These are phyloP conservation scores for Cladophialophora psammophila DNA, from an alignment of 2,329 filamentous ascomycete genomes.

Conservation along the genomic window DNA sequence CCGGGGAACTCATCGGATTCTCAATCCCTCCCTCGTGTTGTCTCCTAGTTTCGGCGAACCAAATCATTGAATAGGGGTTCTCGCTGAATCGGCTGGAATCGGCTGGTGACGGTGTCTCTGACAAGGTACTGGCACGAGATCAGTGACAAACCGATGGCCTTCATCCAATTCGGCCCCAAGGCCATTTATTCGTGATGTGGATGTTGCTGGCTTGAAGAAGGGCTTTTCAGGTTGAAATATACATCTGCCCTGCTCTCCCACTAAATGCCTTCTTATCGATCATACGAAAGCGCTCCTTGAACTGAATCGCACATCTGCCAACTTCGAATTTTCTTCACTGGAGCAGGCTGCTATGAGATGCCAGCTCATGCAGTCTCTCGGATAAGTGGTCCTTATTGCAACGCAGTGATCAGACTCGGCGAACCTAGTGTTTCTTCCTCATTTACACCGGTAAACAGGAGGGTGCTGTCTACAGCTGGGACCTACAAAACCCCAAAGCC, in stretches of 20 bases:
- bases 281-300: background rate
- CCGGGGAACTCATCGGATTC: background rate
- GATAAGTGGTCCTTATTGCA: background rate
- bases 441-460: conserved; percentile 9
- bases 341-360: background rate
- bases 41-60: background rate
- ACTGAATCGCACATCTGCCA: background rate
- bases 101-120: background rate
- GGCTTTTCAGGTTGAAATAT: background rate
- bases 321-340: background rate
- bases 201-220: background rate
- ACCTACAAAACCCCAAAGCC: conserved; percentile 32
- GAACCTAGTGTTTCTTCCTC: background rate
- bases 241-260: background rate
- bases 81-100: background rate
- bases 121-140: background rate
- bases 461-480: conserved; percentile 32
- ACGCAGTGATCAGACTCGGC: background rate
- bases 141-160: background rate
- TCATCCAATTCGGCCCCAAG: background rate
- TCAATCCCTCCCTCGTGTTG: background rate
- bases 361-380: background rate
- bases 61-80: background rate
- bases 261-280: background rate
- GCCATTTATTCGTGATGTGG: background rate